These are phyloP conservation scores for slime mould (Dictyostelium discoideum) DNA, from an alignment of 78 protist genomes.

Conservation along the genomic window DNA sequence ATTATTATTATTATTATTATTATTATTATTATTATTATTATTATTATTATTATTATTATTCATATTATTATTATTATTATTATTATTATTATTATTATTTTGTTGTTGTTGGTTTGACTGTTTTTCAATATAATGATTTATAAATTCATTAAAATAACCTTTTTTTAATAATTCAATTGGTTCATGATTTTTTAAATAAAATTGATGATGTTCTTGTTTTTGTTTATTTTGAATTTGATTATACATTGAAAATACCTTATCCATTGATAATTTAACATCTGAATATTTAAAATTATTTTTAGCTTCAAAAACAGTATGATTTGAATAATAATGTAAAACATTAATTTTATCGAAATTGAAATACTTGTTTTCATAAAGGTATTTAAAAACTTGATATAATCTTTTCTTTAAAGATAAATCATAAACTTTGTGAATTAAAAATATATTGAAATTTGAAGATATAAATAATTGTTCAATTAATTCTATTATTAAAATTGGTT, in stretches of 20 bases:
- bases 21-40: too few species aligned
- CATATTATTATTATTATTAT: too few species aligned
- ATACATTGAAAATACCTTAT: not conserved
- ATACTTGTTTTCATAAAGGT: not conserved
- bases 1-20: too few species aligned
- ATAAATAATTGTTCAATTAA: not conserved
- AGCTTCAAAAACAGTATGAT: not conserved
- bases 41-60: too few species aligned
- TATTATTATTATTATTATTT: not conserved
- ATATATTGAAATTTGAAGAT: not conserved
- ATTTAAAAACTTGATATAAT: not conserved
- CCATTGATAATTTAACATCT: not conserved
- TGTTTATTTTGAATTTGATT: not conserved
- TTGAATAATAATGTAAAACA: not conserved
- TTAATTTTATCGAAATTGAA: not conserved
- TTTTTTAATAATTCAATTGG: not conserved
- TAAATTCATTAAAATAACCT: constrained; percentile 1
- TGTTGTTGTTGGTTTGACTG: not conserved
- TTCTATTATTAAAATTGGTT: not conserved
- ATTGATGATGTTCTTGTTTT: not conserved
- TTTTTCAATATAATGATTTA: not conserved
- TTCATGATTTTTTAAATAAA: not conserved
- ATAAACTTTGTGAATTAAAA: constrained; percentile 1
- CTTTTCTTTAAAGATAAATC: not conserved
- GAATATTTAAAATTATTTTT: not conserved